A percentile compares a stretch with the other conserved stretches of the same genome.
phyloP scores from a whole-genome alignment of 2,329 filamentous ascomycete genomes.

The Tolypocladium ophioglossoides region DNA sequence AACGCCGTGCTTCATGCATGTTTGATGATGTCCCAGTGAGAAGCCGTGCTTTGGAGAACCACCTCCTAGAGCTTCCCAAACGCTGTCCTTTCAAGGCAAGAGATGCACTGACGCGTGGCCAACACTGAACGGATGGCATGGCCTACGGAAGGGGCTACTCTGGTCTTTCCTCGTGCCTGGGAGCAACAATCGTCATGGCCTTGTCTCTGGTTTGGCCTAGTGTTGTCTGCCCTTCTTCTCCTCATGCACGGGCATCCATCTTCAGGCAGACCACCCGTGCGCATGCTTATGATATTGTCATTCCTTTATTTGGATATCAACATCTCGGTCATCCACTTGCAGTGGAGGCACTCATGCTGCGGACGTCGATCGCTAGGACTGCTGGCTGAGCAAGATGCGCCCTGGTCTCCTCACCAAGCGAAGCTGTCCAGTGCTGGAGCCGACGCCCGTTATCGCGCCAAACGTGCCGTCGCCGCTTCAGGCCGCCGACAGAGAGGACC shows the following conservation, averaged over 20 bases:
- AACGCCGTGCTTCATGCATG: neutral
- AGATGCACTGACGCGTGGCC: neutral
- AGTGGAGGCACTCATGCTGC: neutral
- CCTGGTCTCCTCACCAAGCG: slow-evolving; percentile 14
- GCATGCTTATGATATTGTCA: neutral
- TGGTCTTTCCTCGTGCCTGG: neutral
- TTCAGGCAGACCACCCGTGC: neutral
- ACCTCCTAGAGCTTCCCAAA: neutral
- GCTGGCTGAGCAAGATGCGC: slow-evolving; percentile 15
- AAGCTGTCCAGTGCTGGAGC: slow-evolving; percentile 12
- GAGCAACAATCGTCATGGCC: neutral
- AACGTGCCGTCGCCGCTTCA: slow-evolving; percentile 2
- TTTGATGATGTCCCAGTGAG: neutral
- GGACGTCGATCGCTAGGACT: neutral
- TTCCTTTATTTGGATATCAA: neutral
- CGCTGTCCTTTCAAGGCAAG: neutral
- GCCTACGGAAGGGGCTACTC: neutral
- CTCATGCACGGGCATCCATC: neutral
- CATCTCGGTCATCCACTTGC: neutral
- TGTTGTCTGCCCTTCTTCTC: neutral
- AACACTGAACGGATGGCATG: too few species aligned
- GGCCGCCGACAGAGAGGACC: slow-evolving; percentile 2
- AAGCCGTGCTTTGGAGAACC: too few species aligned
- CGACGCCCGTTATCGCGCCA: slow-evolving; percentile 7
- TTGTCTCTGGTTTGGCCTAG: neutral